These are phyloP conservation scores for Sonneratia caseolaris DNA, from an alignment of 345 rosid genomes.

Conservation along the genomic window DNA sequence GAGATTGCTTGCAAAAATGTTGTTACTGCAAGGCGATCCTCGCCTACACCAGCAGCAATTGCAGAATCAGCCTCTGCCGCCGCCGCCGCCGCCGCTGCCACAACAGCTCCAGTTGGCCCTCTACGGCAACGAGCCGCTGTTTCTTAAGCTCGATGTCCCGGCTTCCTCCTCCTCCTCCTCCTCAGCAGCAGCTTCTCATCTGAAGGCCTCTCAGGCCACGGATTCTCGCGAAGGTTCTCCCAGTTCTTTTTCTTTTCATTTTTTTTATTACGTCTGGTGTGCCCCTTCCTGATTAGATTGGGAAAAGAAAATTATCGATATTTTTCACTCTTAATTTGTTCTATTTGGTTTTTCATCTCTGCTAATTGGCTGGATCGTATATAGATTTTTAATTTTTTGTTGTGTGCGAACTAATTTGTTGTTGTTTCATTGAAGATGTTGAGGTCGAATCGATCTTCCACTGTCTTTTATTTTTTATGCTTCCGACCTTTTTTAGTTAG, in stretches of 20 bases:
- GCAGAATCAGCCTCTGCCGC: slow-evolving; percentile 3
- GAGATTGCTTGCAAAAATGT: slow-evolving; percentile 1
- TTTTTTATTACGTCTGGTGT: too few species aligned
- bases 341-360: neutral
- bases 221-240: slow-evolving; percentile 15
- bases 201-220: slow-evolving; percentile 11
- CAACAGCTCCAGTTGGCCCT: slow-evolving; percentile 10
- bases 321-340: neutral
- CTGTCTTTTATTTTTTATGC: neutral
- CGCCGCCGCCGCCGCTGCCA: neutral
- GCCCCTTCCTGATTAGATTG: too few species aligned
- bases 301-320: neutral
- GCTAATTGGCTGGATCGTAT: neutral
- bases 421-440: neutral
- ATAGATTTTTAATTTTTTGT: neutral
- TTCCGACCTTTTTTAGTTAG: neutral
- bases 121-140: slow-evolving; percentile 11
- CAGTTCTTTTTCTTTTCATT: neutral
- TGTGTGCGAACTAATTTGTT: neutral
- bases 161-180: neutral
- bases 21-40: slow-evolving; percentile 19
- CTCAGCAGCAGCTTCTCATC: slow-evolving; percentile 9
- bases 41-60: slow-evolving; percentile 11
- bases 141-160: slow-evolving; percentile 7
- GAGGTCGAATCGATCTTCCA: neutral